phyloP scores from a whole-genome alignment of 768 basidiomycete species.

The Leucogyrophana mollusca region DNA sequence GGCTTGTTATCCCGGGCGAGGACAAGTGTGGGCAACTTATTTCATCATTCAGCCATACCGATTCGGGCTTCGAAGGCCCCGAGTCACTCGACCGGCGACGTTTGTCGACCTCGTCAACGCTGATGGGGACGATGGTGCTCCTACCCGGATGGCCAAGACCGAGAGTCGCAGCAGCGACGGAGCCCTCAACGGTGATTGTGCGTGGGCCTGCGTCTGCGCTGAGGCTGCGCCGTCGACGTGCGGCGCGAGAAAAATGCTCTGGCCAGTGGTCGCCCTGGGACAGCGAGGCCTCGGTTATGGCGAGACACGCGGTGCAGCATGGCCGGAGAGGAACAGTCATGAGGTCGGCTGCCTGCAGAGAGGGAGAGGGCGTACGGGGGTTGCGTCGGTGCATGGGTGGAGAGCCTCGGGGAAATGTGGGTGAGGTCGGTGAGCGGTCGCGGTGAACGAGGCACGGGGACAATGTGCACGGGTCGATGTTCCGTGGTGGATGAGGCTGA shows the following conservation, averaged over 20 bases:
- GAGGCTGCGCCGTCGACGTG: constrained; percentile 52
- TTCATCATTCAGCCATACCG: constrained; percentile 6
- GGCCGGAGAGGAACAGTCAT: constrained; percentile 67
- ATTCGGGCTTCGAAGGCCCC: neutral
- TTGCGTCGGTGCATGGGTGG: constrained; percentile 14
- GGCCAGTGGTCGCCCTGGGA: constrained; percentile 58
- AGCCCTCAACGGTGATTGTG: constrained; percentile 28
- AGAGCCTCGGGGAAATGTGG: neutral
- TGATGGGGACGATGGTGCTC: constrained; percentile 35
- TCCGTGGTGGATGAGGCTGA: constrained; percentile 39
- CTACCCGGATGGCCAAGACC: constrained; percentile 12
- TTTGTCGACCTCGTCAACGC: constrained; percentile 66
- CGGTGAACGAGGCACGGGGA: constrained; percentile 58
- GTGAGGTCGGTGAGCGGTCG: constrained; percentile 22
- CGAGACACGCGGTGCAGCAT: constrained; percentile 66
- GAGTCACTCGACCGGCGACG: constrained; percentile 46
- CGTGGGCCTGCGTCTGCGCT: constrained; percentile 35
- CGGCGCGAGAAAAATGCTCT: constrained; percentile 63
- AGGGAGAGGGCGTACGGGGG: constrained; percentile 22
- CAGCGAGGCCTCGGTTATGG: constrained; percentile 55
- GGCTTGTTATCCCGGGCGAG: neutral
- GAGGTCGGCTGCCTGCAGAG: constrained; percentile 37
- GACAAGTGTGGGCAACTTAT: neutral
- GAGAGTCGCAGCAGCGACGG: constrained; percentile 23
- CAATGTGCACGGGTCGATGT: constrained; percentile 33